These are phyloP conservation scores for Fragilariopsis cylindrus DNA, from an alignment of 108 stramenopile species.

Conservation along the genomic window DNA sequence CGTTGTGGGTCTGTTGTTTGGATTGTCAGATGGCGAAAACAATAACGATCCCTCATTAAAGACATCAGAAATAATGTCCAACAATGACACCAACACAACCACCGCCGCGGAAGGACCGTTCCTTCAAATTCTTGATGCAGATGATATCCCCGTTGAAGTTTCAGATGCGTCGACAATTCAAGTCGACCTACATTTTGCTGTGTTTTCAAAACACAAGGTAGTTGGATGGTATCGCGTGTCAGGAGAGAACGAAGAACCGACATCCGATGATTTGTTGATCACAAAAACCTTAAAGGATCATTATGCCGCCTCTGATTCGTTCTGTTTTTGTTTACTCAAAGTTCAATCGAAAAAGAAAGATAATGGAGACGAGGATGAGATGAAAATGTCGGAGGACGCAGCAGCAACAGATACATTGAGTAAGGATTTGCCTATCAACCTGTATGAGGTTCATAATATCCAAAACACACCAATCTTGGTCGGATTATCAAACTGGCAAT, in stretches of 20 bases:
- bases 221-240: constrained; percentile 84
- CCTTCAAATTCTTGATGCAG: constrained; percentile 44
- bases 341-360: constrained; percentile 11
- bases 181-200: constrained; percentile 76
- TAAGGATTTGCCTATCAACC: constrained; percentile 53
- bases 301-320: constrained; percentile 33
- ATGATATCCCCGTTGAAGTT: constrained; percentile 42
- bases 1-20: constrained; percentile 73
- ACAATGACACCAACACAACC: constrained; percentile 26
- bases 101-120: not conserved
- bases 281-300: constrained; percentile 44
- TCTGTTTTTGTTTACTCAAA: constrained; percentile 44
- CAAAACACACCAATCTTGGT: constrained; percentile 44
- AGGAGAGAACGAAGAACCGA: constrained; percentile 41
- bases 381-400: constrained; percentile 8
- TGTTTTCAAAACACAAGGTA: constrained; percentile 73
- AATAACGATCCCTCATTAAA: not conserved
- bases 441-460: constrained; percentile 49
- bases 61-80: constrained; percentile 30
- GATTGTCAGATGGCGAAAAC: constrained; percentile 13
- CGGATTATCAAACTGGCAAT: constrained; percentile 53
- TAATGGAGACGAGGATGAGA: not conserved
- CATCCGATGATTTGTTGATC: constrained; percentile 52
- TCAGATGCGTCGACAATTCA: constrained; percentile 47
- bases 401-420: constrained; percentile 22